Conservation (phyloP, 2,329 filamentous ascomycete genomes). For the Epicoccum nigrum region DNA sequence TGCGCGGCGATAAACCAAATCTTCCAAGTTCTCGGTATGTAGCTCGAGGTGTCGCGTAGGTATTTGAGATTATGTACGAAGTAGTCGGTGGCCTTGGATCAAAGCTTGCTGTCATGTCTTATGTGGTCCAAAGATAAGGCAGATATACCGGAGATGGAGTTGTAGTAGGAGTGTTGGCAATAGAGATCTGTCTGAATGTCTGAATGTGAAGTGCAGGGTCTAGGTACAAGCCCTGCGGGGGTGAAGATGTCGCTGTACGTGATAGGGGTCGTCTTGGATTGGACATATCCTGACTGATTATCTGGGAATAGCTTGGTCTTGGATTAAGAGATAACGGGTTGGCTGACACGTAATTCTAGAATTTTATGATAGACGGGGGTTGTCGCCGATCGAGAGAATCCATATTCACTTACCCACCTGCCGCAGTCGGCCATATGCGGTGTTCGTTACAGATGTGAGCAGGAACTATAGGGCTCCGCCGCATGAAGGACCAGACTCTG, state of each 20-base stretch:
- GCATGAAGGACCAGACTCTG: not conserved
- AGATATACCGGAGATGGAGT: constrained; percentile 2
- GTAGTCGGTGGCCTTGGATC: too few relatives aligned
- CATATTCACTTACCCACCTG: not conserved
- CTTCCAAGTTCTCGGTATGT: constrained; percentile 2
- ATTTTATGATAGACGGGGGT: constrained; percentile 10
- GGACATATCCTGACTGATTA: constrained; percentile 6
- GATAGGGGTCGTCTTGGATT: constrained; percentile 9
- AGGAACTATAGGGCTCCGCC: not conserved
- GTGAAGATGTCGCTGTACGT: not conserved
- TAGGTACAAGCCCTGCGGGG: constrained; percentile 5
- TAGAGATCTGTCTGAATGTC: too few relatives aligned
- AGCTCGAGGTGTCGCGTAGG: too few relatives aligned
- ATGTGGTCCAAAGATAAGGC: not conserved
- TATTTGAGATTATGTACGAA: too few relatives aligned
- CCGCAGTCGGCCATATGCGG: constrained; percentile 1
- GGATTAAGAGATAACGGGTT: constrained; percentile 23
- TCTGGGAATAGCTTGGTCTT: constrained; percentile 13
- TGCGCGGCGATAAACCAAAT: not conserved
- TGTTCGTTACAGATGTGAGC: not conserved
- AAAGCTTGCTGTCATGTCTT: not conserved
- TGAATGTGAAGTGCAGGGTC: not conserved
- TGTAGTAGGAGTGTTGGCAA: not conserved
- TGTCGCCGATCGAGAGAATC: not conserved
- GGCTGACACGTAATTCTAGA: constrained; percentile 25